Evolutionary conservation across 2,329 filamentous ascomycete species (phyloP), one percentile per base, ranked within the genome.

Genomic region (Pseudogymnoascus pannorum): DNA sequence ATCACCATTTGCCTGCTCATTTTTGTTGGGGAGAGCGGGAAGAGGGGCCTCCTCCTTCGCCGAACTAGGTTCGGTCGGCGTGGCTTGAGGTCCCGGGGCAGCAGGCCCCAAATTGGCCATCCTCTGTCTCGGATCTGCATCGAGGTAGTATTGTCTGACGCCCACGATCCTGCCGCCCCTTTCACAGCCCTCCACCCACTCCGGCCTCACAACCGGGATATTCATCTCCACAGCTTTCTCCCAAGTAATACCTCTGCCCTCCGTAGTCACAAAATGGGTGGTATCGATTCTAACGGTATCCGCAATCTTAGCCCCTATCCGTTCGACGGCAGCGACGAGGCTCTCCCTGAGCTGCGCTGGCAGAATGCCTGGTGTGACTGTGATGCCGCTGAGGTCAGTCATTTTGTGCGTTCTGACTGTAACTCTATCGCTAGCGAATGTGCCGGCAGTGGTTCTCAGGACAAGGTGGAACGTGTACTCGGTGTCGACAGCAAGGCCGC

Each of bases 151-250:
- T 68, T 92, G 92, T 68, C 94, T 87, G 29, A 97, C 94, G 58
- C 93, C 92, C 2, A 97, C 87, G 65, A 99, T 96, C 63, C 92
- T 86, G 48, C 93, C 93, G 73, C 91, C 92, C 67, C 89, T 84
- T 76, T 97, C 93, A 72, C 94, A 99, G n/a, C 92, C 93, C 68
- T 96, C 89, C 29, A 99, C 84, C 94, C 94, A 99, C 74, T 99
- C 94, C 18, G 94, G 94, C 38, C 94, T 85, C 20, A 99, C 94
- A 9, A 99, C 91, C 6, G 94, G 94, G 60, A 99, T 96, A 74
- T 97, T 99, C 84, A 92, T 95, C 78, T 97, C 93, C 29, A 93
- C 87, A 1, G 94, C 94, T 79, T 94, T 95, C 77, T 99, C 94
- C 94, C 94, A 99, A 11, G 88, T 83, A 58, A 89, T 82, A 31